Evolutionary conservation across 2,329 filamentous ascomycete genomes (phyloP).

Genomic region (Aspergillus unguis): DNA sequence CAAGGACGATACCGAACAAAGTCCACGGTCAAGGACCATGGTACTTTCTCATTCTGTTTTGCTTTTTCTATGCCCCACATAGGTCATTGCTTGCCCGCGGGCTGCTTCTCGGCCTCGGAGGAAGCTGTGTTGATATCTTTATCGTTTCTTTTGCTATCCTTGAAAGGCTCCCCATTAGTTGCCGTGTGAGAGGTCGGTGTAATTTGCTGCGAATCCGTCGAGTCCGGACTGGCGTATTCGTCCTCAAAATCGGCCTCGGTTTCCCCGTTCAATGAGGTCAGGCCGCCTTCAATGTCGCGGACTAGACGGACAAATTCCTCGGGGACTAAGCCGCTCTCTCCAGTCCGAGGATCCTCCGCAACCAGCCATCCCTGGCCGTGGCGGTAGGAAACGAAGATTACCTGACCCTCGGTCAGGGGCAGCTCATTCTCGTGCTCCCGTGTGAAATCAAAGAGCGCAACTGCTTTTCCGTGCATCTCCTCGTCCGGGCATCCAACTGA

Average conservation of each 20-base stretch:
- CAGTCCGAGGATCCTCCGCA: conserved; percentile 90
- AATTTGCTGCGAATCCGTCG: conserved; percentile 38
- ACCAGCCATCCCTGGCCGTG: conserved; percentile 98
- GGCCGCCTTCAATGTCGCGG: conserved; percentile 87
- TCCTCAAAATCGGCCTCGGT: conserved; percentile 46
- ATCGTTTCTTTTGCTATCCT: background rate
- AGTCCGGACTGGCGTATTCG: conserved; percentile 54
- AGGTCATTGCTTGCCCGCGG: conserved; percentile 2
- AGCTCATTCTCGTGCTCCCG: conserved; percentile 96
- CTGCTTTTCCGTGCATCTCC: conserved; percentile 94
- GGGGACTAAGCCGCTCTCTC: conserved; percentile 88
- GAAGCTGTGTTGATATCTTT: background rate
- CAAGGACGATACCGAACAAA: background rate
- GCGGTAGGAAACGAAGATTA: conserved; percentile 93
- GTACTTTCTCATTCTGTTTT: background rate
- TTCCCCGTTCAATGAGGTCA: conserved; percentile 65
- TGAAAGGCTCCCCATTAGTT: conserved; percentile 8
- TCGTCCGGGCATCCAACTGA: conserved; percentile 93
- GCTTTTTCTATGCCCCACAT: background rate
- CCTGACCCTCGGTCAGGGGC: conserved; percentile 86
- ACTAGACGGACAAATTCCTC: conserved; percentile 94
- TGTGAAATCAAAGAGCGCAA: conserved; percentile 92
- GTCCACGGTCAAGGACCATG: background rate
- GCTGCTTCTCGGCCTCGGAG: background rate
- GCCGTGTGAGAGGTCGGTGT: conserved; percentile 24